Base-by-base conservation (phyloP, 352 stramenopile species). In the Globisporangium takayamanum region DNA sequence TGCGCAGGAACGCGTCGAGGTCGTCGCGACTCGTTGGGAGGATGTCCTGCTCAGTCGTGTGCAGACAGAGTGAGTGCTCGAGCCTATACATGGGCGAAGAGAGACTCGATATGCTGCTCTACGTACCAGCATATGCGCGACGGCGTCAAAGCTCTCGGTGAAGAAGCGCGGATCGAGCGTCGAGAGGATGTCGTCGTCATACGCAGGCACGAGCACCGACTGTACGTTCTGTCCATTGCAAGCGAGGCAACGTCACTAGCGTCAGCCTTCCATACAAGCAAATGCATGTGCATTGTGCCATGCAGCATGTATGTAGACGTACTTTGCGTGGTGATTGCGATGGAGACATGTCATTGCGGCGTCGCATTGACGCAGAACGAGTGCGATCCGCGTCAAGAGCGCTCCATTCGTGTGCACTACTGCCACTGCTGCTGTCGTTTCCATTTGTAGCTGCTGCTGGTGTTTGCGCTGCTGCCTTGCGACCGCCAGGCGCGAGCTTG, bases 101-200 rank as follows among this genome's bases (percentile, higher is more conserved):
- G 30, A 36, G 30, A 5, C 8, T 1, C 8, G 44, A 22, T 47
- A 20, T 15, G 14, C 25, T 16, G 1, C 18, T n/a, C 7, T 30
- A 45, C 62, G 16, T 66, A 92, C 85, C 60, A 95, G 68, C 55
- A 90, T 69, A 51, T 89, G 75, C 3, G 71, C 73, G 0, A 88
- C 61, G 8, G 77, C 64, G 44, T 95, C 84, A 55, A 95, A 95
- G 48, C 59, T 73, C 54, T 89, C 74, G 0, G 83, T 94, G 60
- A 92, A 95, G 58, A 86, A 95, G 0, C 83, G 80, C 49, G 86
- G 69, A 22, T 95, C 84, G 28, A 95, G 55, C n/a, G 72, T 71
- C 15, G 77, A 67, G 20, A 95, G 60, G 16, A 94, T 59, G 22
- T 93, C 76, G 28, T 94, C 81, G 28, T 76, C 69, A n/a, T 60